These are phyloP conservation scores for Podaxis sp. DNA, from an alignment of 768 basidiomycete species.

Conservation along the genomic window DNA sequence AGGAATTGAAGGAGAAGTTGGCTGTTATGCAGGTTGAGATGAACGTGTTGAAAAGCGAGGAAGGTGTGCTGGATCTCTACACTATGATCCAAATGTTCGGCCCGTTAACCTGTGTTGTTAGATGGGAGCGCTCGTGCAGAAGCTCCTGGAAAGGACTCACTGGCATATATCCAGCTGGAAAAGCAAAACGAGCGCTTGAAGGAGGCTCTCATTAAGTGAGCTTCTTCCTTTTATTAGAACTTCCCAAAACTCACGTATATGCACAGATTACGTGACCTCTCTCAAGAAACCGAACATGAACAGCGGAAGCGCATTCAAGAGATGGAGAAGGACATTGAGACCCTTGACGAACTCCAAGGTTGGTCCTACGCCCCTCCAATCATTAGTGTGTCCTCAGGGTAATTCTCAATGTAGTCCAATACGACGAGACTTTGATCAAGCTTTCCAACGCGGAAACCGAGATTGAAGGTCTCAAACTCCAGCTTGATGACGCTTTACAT, in stretches of 20 bases:
- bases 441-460: slow-evolving; percentile 86
- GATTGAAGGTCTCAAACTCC: slow-evolving; percentile 89
- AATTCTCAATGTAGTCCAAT: slow-evolving; percentile 48
- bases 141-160: slow-evolving; percentile 45
- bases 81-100: too few species aligned
- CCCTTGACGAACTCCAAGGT: slow-evolving; percentile 81
- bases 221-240: background rate
- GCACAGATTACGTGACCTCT: slow-evolving; percentile 78
- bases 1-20: slow-evolving; percentile 71
- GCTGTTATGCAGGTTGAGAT: slow-evolving; percentile 83
- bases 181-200: slow-evolving; percentile 95
- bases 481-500: slow-evolving; percentile 91
- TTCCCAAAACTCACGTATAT: background rate
- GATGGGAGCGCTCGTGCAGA: slow-evolving; percentile 12
- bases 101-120: slow-evolving; percentile 6
- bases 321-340: slow-evolving; percentile 83
- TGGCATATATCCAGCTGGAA: slow-evolving; percentile 83
- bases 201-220: slow-evolving; percentile 84
- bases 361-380: slow-evolving; percentile 12
- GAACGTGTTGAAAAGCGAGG: slow-evolving; percentile 56
- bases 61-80: slow-evolving; percentile 29
- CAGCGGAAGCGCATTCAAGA: slow-evolving; percentile 76
- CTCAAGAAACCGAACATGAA: slow-evolving; percentile 84
- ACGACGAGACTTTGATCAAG: slow-evolving; percentile 75
- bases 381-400: background rate